Base-by-base conservation (phyloP, 2,329 filamentous ascomycete genomes). In the Cercospora brassicicola region DNA sequence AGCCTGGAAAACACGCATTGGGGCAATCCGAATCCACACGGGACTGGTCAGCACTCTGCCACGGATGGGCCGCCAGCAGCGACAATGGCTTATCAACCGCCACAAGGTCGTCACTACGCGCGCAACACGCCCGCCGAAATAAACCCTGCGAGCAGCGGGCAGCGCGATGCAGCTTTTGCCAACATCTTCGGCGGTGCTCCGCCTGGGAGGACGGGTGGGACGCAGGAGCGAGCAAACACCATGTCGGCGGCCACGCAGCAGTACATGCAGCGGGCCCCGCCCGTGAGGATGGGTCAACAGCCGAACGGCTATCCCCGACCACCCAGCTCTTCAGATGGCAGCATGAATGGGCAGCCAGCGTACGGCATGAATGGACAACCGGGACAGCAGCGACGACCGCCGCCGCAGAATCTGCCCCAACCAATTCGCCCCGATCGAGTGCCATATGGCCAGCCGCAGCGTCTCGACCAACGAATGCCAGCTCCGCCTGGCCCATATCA, bases 171-270 rank as follows among this genome's bases (percentile, higher is more conserved):
- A 74, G 95, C 94, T 73, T 99, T 96, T 81, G 93, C 91, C 73
- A 94, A 94, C 82, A 98, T 98, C 78, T 99, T 98, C 79, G 95
- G 94, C 74, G 89, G 89, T 72, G 87, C 92, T 72, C 93, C 92
- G 72, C 93, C 93, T 57, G 53, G 53, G 53, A 57, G 53, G 53
- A 33, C 30, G 53, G 53, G 53, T 18, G 53, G 53, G 53, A 57
- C 13, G 28, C 83, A 84, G 62, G 91, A 91, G 73, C 88, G 94
- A 74, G 92, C 93, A 59, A 90, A 92, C 73, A 96, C 93, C 65
- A 85, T 85, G 83, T 81, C 81, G 11, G 74, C 75, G 30, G 80
- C 83, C 68, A 82, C 81, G 45, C 77, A 78, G 42, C 72, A 71
- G 64, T 82, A 82, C 76, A 89, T 90, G 86, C 62, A 57, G 57